These are phyloP conservation scores for Ophiorrhiza pumila DNA, from an alignment of 257 asterid species.

Conservation along the genomic window DNA sequence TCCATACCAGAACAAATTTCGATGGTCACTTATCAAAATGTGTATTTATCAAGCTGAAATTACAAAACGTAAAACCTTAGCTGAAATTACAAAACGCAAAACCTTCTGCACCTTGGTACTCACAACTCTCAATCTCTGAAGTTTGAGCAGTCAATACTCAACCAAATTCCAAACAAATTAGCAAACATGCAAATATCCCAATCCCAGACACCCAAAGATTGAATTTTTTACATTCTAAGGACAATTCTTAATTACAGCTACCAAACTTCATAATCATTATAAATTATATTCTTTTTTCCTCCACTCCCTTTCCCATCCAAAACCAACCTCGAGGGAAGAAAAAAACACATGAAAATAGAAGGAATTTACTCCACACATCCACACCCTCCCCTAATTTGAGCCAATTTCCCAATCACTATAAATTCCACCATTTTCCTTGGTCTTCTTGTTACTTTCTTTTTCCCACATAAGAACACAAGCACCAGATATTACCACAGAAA, in stretches of 20 bases:
- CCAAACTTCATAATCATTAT: background rate
- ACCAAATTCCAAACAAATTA: background rate
- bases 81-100: background rate
- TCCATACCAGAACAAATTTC: background rate
- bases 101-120: background rate
- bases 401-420: background rate
- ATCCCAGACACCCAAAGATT: background rate
- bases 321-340: background rate
- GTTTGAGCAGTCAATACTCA: no score
- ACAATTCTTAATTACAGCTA: background rate
- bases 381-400: background rate
- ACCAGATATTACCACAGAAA: background rate
- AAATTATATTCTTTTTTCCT: background rate
- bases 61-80: background rate
- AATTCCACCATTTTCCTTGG: background rate
- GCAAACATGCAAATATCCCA: background rate
- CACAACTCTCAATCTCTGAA: background rate
- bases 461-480: background rate
- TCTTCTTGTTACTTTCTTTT: background rate
- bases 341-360: background rate
- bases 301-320: background rate
- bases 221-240: background rate
- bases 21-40: no score
- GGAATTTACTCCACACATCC: background rate
- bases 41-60: background rate